A percentile compares a stretch with the other conserved stretches of the same genome.
Conservation (phyloP, 768 basidiomycete genomes). For the Phlegmacium glaucopus region DNA sequence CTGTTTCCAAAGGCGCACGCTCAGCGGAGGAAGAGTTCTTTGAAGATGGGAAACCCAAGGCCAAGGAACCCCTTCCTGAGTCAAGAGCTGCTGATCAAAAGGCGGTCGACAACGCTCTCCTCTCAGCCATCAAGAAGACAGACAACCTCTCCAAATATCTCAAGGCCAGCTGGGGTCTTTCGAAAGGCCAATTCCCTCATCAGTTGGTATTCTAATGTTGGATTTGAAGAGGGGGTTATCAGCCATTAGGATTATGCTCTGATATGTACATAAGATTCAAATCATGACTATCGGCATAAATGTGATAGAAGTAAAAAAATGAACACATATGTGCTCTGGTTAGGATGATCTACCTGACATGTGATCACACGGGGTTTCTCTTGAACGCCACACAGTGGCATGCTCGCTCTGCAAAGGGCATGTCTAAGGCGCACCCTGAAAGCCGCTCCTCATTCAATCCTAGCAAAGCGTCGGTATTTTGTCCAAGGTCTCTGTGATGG, state of each 20-base stretch:
- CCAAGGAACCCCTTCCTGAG: conserved; percentile 82
- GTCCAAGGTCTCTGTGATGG: conserved; percentile 52
- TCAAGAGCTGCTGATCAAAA: conserved; percentile 92
- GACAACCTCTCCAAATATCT: conserved; percentile 92
- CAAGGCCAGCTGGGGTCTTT: conserved; percentile 87
- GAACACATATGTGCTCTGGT: too few species aligned
- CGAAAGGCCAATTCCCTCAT: conserved; percentile 97
- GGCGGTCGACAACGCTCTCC: conserved; percentile 72
- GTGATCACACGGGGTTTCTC: neutral
- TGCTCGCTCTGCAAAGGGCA: conserved; percentile 31
- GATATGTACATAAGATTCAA: conserved; percentile 6
- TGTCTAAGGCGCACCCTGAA: conserved; percentile 23
- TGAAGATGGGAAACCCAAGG: conserved; percentile 87
- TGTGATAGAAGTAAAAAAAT: too few species aligned
- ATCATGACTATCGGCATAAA: too few species aligned
- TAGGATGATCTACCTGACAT: too few species aligned
- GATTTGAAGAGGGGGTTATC: conserved; percentile 11
- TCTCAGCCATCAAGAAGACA: conserved; percentile 86
- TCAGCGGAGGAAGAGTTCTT: conserved; percentile 99
- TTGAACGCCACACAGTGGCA: conserved; percentile 8
- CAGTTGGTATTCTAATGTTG: conserved; percentile 77
- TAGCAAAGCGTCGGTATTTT: conserved; percentile 26
- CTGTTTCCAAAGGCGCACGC: conserved; percentile 58
- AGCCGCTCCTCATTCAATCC: conserved; percentile 7
- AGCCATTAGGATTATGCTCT: conserved; percentile 8